Evolutionary conservation across 768 basidiomycete species (phyloP), one percentile per base, ranked within the genome.

Genomic region (Pilatotrama ljubarskyi): DNA sequence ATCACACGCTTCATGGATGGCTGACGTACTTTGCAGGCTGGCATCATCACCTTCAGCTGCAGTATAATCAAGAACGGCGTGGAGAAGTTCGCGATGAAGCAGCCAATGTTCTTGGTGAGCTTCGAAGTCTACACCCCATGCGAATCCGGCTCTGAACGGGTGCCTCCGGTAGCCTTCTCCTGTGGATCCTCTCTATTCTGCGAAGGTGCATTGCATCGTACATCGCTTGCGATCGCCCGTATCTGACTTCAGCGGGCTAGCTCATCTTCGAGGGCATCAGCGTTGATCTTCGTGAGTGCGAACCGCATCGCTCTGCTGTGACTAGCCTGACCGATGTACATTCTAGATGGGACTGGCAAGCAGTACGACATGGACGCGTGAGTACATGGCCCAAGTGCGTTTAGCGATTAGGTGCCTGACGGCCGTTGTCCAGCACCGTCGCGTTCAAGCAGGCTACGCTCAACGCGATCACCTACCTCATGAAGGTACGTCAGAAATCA

Each of bases 291-390:
- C 86, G 86, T 86, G 67, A 62, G 81, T 76, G 52, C 50, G 24
- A 29, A 29, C 22, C 6, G 43, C 40, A 22, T 38, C 58, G 24
- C 22, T 25, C 11, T 11, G 22, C 10, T 43, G n/a, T 26, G 32
- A 5, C 29, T 7, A 38, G 4, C 13, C 29, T 5, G 10, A n/a
- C 25, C 25, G 29, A 14, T 14, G 25, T 48, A 1, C 46, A 35
- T 15, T 35, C 6, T 54, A 87, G 86, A 88, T 50, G 89, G 89
- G 1, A 82, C 86, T 65, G 88, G 88, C 11, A 85, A 81, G 60
- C 88, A 90, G 70, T 87, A 89, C 72, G 79, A 84, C 67, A 91
- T 91, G 89, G 86, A 88, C 65, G 84, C 87, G 81, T 88, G 82
- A 54, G 59, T 37, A 15, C 10, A 10, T 14, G 17, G 7, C 1